Percentiles rank a stretch among this genome's conserved stretches.
These are phyloP conservation scores for Asterochloris erici DNA, from an alignment of 139 green algal species.

Conservation along the genomic window DNA sequence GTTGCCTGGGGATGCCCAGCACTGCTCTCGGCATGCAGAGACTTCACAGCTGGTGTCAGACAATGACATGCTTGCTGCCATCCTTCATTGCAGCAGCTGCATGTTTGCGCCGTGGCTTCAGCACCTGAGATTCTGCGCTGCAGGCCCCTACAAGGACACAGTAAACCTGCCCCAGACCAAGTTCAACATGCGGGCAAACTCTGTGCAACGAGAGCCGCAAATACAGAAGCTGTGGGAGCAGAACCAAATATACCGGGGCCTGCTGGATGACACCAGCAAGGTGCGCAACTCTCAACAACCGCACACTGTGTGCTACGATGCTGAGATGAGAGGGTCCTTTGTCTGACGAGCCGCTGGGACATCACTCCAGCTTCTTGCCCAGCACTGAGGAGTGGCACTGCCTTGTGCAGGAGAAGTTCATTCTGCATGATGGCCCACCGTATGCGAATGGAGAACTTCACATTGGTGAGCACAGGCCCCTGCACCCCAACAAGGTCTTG, in stretches of 20 bases:
- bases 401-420: conserved; percentile 70
- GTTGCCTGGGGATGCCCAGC: neutral
- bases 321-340: neutral
- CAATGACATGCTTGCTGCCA: no score
- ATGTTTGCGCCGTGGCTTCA: neutral
- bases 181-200: conserved; percentile 96
- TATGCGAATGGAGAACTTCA: conserved; percentile 91
- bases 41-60: no score
- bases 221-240: conserved; percentile 91
- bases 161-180: conserved; percentile 88
- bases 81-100: neutral
- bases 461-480: neutral
- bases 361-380: neutral
- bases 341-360: no score
- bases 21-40: no score
- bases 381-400: no score
- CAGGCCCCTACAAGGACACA: conserved; percentile 72
- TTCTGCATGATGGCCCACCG: conserved; percentile 96
- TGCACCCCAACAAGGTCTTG: neutral
- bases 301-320: neutral
- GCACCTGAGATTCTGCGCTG: neutral
- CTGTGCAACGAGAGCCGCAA: conserved; percentile 83
- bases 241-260: conserved; percentile 66
- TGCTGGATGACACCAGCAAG: conserved; percentile 32
- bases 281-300: conserved; percentile 21